These are phyloP conservation scores for Hamamelis virginiana DNA, from an alignment of 164 flowering plant genomes.

Conservation along the genomic window DNA sequence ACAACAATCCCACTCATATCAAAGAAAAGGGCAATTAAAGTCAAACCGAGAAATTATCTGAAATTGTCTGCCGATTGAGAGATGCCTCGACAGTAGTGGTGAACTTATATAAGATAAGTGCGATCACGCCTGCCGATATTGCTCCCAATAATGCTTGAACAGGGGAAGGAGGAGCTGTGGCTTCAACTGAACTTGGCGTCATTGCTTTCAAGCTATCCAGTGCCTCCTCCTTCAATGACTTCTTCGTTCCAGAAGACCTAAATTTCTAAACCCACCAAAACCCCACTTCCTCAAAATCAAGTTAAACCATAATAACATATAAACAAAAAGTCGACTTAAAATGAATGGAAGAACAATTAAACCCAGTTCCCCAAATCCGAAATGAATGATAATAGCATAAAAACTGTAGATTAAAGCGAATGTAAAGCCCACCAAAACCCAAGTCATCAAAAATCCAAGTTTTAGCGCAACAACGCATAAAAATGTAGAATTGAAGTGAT, in stretches of 20 bases:
- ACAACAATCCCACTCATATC: background rate
- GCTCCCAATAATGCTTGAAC: conserved; percentile 80
- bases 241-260: conserved; percentile 69
- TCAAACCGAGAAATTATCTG: conserved; percentile 82
- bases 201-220: conserved; percentile 75
- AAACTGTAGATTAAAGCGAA: background rate
- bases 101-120: conserved; percentile 82
- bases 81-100: conserved; percentile 73
- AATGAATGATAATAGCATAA: background rate
- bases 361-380: background rate
- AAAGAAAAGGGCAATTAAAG: background rate
- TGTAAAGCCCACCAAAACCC: conserved; percentile 8
- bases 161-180: conserved; percentile 63
- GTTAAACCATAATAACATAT: background rate
- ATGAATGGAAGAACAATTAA: background rate
- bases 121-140: conserved; percentile 75
- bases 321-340: background rate
- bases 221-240: conserved; percentile 77
- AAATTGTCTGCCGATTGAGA: conserved; percentile 74
- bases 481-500: background rate
- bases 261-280: conserved; percentile 49
- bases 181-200: conserved; percentile 41
- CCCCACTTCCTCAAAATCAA: background rate
- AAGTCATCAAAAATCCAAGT: background rate
- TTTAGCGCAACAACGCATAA: background rate